Evolutionary conservation across 345 rosid species (phyloP), one percentile per base, ranked within the genome.

Genomic region (Syzygium aqueum): DNA sequence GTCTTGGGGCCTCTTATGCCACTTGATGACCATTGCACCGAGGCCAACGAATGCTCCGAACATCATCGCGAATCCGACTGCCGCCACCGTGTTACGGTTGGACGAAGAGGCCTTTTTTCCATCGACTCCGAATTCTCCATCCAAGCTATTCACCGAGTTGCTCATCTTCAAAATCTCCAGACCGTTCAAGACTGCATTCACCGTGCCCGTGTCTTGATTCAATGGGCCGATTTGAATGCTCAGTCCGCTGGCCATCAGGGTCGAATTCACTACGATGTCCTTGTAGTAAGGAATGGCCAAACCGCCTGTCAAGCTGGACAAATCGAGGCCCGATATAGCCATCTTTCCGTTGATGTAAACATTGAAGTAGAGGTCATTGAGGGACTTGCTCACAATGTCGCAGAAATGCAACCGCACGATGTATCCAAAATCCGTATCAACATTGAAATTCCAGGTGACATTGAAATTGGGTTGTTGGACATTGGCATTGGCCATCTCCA

Each of bases 1-100:
- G 65, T 88, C 89, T 12, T 88, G 89, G 6, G 89, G 89, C 84
- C 89, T 63, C 89, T 86, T 88, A 10, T 82, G 89, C 89, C 89
- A 88, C 80, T 84, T 88, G 50, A 88, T 25, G 23, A 88, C 84
- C 89, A 88, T 88, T 8, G 88, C 88, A 16, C 89, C 88, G 8
- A 88, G 84, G 65, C 89, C 89, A 4, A 88, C 65, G 49, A 88
- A 88, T 33, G 89, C 89, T 5, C 89, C 89, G 33, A 88, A 86
- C 88, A 84, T 86, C 89, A 88, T 88, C 3, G 89, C 89, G 77
- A 88, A 88, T 27, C 89, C 89, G 19, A 88, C 89, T 15, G 83
- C 88, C 30, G 85, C 89, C 87, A 86, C 89, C 7, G 86, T 86
- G 65, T 21, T 6, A 12, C 54, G 61, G 7, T 5, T 8, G 14